Base-by-base conservation (phyloP, 2,329 filamentous ascomycete species). In the Colletotrichum zoysiae region DNA sequence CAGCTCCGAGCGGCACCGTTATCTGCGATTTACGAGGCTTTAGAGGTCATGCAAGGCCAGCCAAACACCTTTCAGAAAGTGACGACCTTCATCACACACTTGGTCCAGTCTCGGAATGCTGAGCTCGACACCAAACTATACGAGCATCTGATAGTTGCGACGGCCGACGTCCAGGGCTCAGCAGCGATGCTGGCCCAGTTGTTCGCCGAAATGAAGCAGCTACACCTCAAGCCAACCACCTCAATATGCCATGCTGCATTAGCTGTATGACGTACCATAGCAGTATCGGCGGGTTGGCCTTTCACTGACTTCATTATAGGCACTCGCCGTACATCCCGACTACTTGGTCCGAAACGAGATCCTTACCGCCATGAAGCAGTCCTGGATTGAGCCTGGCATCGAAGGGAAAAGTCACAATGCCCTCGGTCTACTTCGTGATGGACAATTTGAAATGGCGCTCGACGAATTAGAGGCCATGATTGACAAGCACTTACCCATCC, bases 311-410 rank as follows among this genome's bases (percentile, higher is more conserved):
- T 74, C 7, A n/a, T 1, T 4, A 26, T 74, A 92, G 85, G 91
- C 89, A 6, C 85, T 98, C 33, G 89, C 93, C 0, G 89, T 96
- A 11, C 96, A 98, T 79, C 94, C 95, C 0, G 93, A 98, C 80
- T 95, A 97, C 76, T 75, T 94, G 7, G 83, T 96, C 33, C 90
- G 95, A 46, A 87, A 89, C 65, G 86, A 91, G 46, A 86, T 97
- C 4, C 83, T 98, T 50, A 83, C 89, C 66, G 90, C 91, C 67
- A 94, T 96, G 92, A 89, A 89, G 76, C 86, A 89, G 67, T 86
- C 89, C 74, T 97, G 94, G 93, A 87, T 83, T 84, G 11, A 82
- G 93, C 11, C 89, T 86, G 53, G 87, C 86, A 14, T 84, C 87
- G 84, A 88, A 8, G 92, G 90, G 11, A 88, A 88, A 78, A 89